Evolutionary conservation across 495 filamentous ascomycete species (phyloP).

Genomic region (Aspergillus egyptiacus): DNA sequence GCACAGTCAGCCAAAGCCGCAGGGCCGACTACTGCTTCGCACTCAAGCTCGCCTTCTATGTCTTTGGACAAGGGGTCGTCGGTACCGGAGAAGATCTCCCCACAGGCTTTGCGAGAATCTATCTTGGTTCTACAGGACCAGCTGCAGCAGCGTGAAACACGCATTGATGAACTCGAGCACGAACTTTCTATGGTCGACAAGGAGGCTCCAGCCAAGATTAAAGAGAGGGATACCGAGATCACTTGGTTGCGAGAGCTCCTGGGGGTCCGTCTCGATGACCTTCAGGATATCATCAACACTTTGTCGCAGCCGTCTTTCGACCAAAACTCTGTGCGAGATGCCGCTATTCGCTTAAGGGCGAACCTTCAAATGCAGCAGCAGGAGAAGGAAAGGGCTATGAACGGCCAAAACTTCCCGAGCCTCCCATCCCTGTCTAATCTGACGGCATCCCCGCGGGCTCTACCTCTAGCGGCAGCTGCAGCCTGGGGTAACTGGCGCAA

Average conservation of each 20-base stretch:
- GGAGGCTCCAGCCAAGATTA: slow-evolving; percentile 71
- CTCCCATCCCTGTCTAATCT: slow-evolving; percentile 55
- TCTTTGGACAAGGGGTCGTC: slow-evolving; percentile 42
- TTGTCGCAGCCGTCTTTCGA: slow-evolving; percentile 70
- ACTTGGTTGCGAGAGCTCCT: slow-evolving; percentile 91
- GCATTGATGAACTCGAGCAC: slow-evolving; percentile 80
- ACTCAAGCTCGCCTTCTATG: slow-evolving; percentile 41
- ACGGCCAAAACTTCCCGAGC: slow-evolving; percentile 43
- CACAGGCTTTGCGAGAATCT: slow-evolving; percentile 89
- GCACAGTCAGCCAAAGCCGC: slow-evolving; percentile 59
- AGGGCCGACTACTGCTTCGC: slow-evolving; percentile 26
- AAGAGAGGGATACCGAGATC: slow-evolving; percentile 89
- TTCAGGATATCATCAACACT: slow-evolving; percentile 82
- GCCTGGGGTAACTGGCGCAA: slow-evolving; percentile 85
- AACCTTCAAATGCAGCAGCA: slow-evolving; percentile 97
- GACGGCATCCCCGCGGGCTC: slow-evolving; percentile 69
- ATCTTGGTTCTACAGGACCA: slow-evolving; percentile 95
- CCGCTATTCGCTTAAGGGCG: slow-evolving; percentile 84
- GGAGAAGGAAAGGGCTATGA: slow-evolving; percentile 68
- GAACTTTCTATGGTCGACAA: slow-evolving; percentile 59
- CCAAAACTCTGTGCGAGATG: slow-evolving; percentile 70
- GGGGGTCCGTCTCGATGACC: slow-evolving; percentile 80
- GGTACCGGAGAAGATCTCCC: slow-evolving; percentile 78
- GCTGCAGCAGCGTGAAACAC: slow-evolving; percentile 83
- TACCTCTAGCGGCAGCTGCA: slow-evolving; percentile 73